A percentile compares a stretch with the other conserved stretches of the same genome.
Conservation (phyloP, 192 early-diverging fungal genomes). For the Podila minutissima region DNA sequence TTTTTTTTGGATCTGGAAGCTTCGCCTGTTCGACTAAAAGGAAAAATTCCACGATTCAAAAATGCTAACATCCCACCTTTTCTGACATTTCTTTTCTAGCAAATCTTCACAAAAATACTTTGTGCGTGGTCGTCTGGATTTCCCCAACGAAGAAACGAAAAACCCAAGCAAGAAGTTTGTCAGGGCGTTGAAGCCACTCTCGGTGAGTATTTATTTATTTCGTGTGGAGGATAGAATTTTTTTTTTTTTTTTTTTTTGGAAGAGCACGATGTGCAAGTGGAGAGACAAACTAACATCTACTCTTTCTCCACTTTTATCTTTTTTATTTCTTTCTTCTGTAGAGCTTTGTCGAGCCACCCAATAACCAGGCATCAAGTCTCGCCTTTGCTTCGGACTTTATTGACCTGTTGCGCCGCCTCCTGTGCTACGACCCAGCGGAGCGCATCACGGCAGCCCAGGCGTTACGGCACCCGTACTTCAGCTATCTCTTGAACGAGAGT, state of each 20-base stretch:
- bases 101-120: slow-evolving; percentile 65
- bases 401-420: slow-evolving; percentile 76
- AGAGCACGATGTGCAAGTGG: neutral
- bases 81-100: slow-evolving; percentile 19
- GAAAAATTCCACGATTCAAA: too few species aligned
- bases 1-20: neutral
- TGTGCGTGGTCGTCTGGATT: slow-evolving; percentile 57
- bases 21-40: neutral
- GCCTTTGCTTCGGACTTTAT: slow-evolving; percentile 63
- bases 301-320: neutral
- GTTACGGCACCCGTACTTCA: slow-evolving; percentile 88
- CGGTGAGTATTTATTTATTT: slow-evolving; percentile 37
- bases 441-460: slow-evolving; percentile 89
- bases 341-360: slow-evolving; percentile 37
- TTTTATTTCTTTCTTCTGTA: neutral
- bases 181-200: slow-evolving; percentile 61
- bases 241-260: too few species aligned
- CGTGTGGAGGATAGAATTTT: neutral
- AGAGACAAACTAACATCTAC: neutral
- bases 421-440: slow-evolving; percentile 83
- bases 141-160: slow-evolving; percentile 66
- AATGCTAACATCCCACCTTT: neutral
- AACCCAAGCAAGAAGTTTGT: slow-evolving; percentile 69
- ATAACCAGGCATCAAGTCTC: slow-evolving; percentile 58
- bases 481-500: slow-evolving; percentile 58